Percentiles rank a stretch among this genome's conserved stretches.
phyloP scores from a whole-genome alignment of 1,139 yeast species.

The Taphrina wiesneri region DNA sequence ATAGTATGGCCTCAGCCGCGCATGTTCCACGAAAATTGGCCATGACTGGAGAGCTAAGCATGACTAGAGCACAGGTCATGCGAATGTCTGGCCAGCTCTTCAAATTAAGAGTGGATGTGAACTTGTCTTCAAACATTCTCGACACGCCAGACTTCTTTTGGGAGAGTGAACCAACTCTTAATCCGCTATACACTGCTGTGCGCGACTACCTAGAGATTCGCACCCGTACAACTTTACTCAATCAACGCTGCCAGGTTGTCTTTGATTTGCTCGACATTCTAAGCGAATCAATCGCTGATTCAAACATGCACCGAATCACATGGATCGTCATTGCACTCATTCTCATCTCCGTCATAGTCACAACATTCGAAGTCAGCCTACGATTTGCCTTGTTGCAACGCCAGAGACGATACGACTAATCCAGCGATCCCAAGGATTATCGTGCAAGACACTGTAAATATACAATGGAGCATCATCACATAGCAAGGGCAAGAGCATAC shows the following conservation, averaged over 20 bases:
- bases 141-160: slow-evolving; percentile 97
- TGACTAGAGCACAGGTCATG: slow-evolving; percentile 69
- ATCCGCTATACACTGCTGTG: slow-evolving; percentile 85
- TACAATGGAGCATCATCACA: not conserved
- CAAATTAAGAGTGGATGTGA: slow-evolving; percentile 88
- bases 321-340: slow-evolving; percentile 86
- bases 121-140: slow-evolving; percentile 80
- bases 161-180: slow-evolving; percentile 93
- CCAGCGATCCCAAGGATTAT: too few relatives aligned
- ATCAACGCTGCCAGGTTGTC: slow-evolving; percentile 90
- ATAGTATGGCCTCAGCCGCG: slow-evolving; percentile 70
- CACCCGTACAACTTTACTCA: slow-evolving; percentile 86
- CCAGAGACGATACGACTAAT: not conserved
- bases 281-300: slow-evolving; percentile 90
- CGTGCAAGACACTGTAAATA: not conserved
- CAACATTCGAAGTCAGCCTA: slow-evolving; percentile 34
- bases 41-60: slow-evolving; percentile 78
- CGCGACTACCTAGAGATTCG: slow-evolving; percentile 92
- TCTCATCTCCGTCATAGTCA: slow-evolving; percentile 56
- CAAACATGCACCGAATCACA: slow-evolving; percentile 81
- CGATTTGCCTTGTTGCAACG: slow-evolving; percentile 32
- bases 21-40: slow-evolving; percentile 87
- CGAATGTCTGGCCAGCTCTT: slow-evolving; percentile 87
- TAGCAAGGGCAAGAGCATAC: not conserved
- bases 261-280: slow-evolving; percentile 89